Percentiles rank a stretch among this genome's conserved stretches.
These are phyloP conservation scores for Herpetomonas samuelpessoai DNA, from an alignment of 208 protist genomes.

Conservation along the genomic window DNA sequence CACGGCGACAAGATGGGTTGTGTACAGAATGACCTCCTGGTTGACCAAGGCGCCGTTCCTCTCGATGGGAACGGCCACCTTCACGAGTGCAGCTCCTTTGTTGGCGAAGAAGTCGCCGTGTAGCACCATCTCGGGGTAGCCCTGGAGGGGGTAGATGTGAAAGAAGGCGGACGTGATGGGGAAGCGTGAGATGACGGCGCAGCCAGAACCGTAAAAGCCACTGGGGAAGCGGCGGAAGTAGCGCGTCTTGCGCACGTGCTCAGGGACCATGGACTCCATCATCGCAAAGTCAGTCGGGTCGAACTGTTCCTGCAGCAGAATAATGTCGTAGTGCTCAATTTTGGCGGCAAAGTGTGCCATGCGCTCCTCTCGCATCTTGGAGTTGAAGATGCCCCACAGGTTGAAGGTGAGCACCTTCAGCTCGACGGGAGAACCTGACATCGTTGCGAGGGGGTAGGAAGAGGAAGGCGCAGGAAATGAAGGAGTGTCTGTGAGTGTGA, in stretches of 20 bases:
- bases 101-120: conserved; percentile 91
- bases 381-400: conserved; percentile 92
- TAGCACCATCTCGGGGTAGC: conserved; percentile 78
- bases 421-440: conserved; percentile 10
- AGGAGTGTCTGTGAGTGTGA: background rate
- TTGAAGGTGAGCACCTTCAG: conserved; percentile 83
- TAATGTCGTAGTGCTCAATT: conserved; percentile 76
- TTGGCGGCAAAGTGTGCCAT: conserved; percentile 81
- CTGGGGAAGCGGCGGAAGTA: conserved; percentile 78
- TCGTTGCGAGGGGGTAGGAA: background rate
- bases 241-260: conserved; percentile 36
- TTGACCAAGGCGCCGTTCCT: conserved; percentile 11
- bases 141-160: conserved; percentile 77
- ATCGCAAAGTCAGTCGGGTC: conserved; percentile 64
- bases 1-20: conserved; percentile 77
- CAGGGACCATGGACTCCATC: conserved; percentile 40
- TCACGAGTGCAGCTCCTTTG: conserved; percentile 74
- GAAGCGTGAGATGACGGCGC: conserved; percentile 81
- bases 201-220: conserved; percentile 84
- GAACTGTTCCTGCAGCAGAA: conserved; percentile 88
- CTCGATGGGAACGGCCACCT: conserved; percentile 54
- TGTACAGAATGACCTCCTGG: conserved; percentile 71
- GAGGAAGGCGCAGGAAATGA: background rate
- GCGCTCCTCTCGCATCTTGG: conserved; percentile 62
- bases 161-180: conserved; percentile 77